Percentiles rank a stretch among this genome's conserved stretches.
Evolutionary conservation across 495 filamentous ascomycete genomes (phyloP).

Genomic region (Penicillium egyptiacum): DNA sequence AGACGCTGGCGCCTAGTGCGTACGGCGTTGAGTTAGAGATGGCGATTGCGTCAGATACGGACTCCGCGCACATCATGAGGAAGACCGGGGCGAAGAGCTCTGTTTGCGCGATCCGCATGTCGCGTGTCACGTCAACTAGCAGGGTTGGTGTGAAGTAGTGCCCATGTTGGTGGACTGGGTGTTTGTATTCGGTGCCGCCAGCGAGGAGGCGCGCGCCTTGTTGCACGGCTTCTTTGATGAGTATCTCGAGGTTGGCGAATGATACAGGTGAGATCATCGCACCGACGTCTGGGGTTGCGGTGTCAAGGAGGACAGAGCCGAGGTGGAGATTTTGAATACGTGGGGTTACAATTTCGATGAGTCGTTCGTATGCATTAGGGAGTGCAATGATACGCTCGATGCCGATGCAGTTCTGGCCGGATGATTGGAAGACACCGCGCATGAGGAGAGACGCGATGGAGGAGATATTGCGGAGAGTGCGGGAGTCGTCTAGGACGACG

Average conservation of each 20-base stretch:
- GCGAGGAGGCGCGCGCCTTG: conserved; percentile 77
- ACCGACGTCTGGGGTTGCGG: conserved; percentile 67
- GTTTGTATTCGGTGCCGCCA: conserved; percentile 70
- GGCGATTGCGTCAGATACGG: conserved; percentile 59
- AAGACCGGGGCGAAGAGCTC: conserved; percentile 94
- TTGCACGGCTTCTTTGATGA: conserved; percentile 73
- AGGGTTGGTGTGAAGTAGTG: conserved; percentile 93
- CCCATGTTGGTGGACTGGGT: conserved; percentile 69
- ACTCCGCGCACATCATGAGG: conserved; percentile 69
- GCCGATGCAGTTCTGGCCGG: conserved; percentile 98
- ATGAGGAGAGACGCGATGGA: conserved; percentile 78
- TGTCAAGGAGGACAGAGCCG: conserved; percentile 60
- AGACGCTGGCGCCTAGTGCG: conserved; percentile 80
- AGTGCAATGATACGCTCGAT: conserved; percentile 89
- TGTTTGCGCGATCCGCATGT: conserved; percentile 82
- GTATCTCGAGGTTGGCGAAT: conserved; percentile 66
- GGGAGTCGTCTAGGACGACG: conserved; percentile 80
- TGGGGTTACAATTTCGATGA: conserved; percentile 68
- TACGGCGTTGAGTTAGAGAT: conserved; percentile 77
- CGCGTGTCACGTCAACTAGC: conserved; percentile 74
- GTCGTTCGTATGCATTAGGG: conserved; percentile 66
- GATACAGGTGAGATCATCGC: conserved; percentile 78
- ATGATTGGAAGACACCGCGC: conserved; percentile 89
- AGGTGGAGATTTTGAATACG: conserved; percentile 71
- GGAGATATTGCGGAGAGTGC: conserved; percentile 56